A percentile compares a stretch with the other conserved stretches of the same genome.
These are phyloP conservation scores for Microascus cirrosus DNA, from an alignment of 2,329 filamentous ascomycete species.

Conservation along the genomic window DNA sequence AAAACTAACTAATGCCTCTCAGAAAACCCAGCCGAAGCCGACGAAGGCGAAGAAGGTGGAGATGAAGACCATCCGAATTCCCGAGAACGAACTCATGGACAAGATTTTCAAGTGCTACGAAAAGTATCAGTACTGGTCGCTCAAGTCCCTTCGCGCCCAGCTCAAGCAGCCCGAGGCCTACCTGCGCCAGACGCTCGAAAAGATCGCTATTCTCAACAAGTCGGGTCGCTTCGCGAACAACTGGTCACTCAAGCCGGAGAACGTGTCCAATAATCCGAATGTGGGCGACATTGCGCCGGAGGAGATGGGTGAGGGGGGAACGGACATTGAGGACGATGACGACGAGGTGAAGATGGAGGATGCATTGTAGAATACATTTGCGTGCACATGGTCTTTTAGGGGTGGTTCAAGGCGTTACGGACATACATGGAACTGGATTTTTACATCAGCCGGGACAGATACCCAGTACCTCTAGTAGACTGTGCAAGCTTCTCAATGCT, in stretches of 20 bases:
- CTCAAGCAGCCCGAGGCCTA: slow-evolving; percentile 89
- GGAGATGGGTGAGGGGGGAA: slow-evolving; percentile 35
- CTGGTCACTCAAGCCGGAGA: slow-evolving; percentile 67
- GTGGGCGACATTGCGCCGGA: slow-evolving; percentile 32
- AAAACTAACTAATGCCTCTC: slow-evolving; percentile 3
- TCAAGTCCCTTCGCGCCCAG: slow-evolving; percentile 68
- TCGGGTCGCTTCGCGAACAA: slow-evolving; percentile 75
- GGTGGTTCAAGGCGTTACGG: neutral
- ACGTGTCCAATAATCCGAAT: slow-evolving; percentile 32
- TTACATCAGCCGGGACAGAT: neutral
- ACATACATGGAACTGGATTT: neutral
- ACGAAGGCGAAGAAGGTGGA: slow-evolving; percentile 53
- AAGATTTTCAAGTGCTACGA: slow-evolving; percentile 75
- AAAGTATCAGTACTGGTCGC: slow-evolving; percentile 84
- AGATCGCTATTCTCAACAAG: slow-evolving; percentile 73
- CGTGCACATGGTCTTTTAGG: neutral
- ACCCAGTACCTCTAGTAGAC: neutral
- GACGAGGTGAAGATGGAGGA: slow-evolving; percentile 73
- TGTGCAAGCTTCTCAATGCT: neutral
- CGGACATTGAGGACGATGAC: slow-evolving; percentile 48
- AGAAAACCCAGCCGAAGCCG: slow-evolving; percentile 41
- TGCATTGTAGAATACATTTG: slow-evolving; percentile 25
- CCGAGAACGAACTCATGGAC: slow-evolving; percentile 79
- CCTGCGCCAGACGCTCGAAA: slow-evolving; percentile 72
- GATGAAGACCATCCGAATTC: slow-evolving; percentile 83